Base-by-base conservation (phyloP, 306 rosid species). In the Boehmeria nivea region DNA sequence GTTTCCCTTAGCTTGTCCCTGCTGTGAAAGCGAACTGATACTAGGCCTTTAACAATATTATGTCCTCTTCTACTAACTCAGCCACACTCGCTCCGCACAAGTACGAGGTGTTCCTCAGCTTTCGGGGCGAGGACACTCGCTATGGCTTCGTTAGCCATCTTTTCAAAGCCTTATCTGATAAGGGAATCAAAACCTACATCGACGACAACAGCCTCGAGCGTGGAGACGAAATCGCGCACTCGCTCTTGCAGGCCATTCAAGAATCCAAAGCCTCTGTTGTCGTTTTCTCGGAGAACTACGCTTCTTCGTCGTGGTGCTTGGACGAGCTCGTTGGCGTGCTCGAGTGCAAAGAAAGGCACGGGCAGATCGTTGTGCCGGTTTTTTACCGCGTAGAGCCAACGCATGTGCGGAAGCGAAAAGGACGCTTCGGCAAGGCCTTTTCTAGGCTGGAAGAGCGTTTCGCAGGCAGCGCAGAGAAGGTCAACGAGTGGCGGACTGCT, bases 301-400 rank as follows among this genome's bases (percentile, higher is more conserved):
- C 71, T 24, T 6, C 57, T 17, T 65, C 57, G 6, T 8, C 39
- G 6, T 65, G 71, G 71, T 65, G 71, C 18, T 47, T 56, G 63
- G 57, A 65, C 0, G 71, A 65, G 57, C 57, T 65, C 7, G 64
- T 5, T 9, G 12, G 21, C 10, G 39, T 42, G 11, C 51, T 57
- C 31, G 10, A 24, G 28, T 10, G 63, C 10, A 42, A 16, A 33
- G 49, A 57, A 2, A 42, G 26, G 14, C 22, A 23, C 3, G 38
- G 50, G 22, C 39, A 39, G 2, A 23, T 26, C 14, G 37, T 57
- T 1, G 27, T 57, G 3, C 63, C 63, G 0, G 17, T 57, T 2
- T 57, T 57, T n/a, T 57, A 57, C 26, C 3, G 15, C n/a, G 23
- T 42, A 7, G 51, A 57, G 23, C 63, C 38, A 9, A 39, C 50